Evolutionary conservation across 176 grass and related monocot species (phyloP).

Genomic region (Tillandsia leiboldiana): DNA sequence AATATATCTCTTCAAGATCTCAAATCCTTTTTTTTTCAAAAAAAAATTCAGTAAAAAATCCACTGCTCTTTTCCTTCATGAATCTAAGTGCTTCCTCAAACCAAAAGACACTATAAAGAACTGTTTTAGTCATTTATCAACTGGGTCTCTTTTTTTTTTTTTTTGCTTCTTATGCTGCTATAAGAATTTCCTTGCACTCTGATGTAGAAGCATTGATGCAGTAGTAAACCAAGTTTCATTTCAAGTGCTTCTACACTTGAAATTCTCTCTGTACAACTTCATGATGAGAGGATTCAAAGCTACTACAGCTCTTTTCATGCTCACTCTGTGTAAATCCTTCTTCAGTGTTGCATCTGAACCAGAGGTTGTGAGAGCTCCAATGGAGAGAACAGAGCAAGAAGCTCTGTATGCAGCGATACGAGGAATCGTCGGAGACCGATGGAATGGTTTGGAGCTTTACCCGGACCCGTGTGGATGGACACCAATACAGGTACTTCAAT

Average conservation of each 20-base stretch:
- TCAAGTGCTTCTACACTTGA: not conserved
- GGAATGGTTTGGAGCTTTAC: conserved; percentile 7
- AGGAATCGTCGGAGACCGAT: conserved; percentile 10
- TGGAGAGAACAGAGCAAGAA: conserved; percentile 15
- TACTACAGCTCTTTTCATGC: not conserved
- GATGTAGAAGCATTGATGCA: not conserved
- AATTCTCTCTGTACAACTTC: not conserved
- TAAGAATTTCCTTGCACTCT: not conserved
- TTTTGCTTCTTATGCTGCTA: not conserved
- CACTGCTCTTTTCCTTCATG: not conserved
- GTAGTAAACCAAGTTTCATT: not conserved
- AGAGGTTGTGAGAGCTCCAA: conserved; percentile 4
- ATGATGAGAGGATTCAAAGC: not conserved
- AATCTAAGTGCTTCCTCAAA: not conserved
- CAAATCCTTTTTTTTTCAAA: not conserved
- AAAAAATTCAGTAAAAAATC: not conserved
- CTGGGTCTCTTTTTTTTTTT: not conserved
- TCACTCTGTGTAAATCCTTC: not conserved
- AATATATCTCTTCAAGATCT: not conserved
- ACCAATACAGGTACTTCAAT: conserved; percentile 4
- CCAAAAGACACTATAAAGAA: not conserved
- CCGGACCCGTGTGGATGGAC: conserved; percentile 21
- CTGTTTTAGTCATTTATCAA: too few relatives aligned
- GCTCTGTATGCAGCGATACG: conserved; percentile 8
- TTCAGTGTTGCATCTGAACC: not conserved